Evolutionary conservation across 78 protist species (phyloP).

Genomic region (Acrasis kona): DNA sequence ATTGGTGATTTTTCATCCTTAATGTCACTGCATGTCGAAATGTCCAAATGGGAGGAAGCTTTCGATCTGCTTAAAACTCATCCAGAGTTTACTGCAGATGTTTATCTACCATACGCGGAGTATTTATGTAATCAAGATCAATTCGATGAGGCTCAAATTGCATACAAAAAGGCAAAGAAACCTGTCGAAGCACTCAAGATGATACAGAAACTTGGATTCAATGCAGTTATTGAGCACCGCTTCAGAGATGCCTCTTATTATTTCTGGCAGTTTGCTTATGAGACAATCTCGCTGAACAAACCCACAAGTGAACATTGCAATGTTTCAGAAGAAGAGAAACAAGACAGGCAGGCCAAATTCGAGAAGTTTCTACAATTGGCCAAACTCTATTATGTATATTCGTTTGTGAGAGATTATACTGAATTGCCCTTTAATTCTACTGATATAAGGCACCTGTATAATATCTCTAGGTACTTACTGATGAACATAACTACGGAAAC

Average conservation of each 20-base stretch:
- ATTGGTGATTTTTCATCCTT: constrained; percentile 23
- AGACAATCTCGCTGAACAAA: background rate
- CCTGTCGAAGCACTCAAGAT: constrained; percentile 27
- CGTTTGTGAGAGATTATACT: constrained; percentile 14
- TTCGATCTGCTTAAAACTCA: background rate
- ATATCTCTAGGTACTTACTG: constrained; percentile 18
- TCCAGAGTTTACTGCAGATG: constrained; percentile 8
- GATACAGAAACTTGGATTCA: constrained; percentile 31
- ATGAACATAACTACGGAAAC: background rate
- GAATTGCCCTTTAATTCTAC: constrained; percentile 36
- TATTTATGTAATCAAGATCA: constrained; percentile 39
- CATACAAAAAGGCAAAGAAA: constrained; percentile 26
- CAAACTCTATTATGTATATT: constrained; percentile 47
- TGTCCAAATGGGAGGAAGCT: constrained; percentile 56
- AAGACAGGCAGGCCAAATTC: background rate
- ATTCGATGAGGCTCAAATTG: constrained; percentile 60
- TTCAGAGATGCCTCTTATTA: constrained; percentile 32
- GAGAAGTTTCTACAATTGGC: background rate
- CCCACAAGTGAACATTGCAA: background rate
- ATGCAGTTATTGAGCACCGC: constrained; percentile 27
- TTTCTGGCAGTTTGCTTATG: constrained; percentile 28
- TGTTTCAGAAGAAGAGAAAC: background rate
- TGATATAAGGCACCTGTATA: constrained; percentile 11
- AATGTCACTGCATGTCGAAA: constrained; percentile 25
- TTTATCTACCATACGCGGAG: constrained; percentile 58